Conservation (phyloP, 148 eudicot species). For the Talinum fruticosum region DNA sequence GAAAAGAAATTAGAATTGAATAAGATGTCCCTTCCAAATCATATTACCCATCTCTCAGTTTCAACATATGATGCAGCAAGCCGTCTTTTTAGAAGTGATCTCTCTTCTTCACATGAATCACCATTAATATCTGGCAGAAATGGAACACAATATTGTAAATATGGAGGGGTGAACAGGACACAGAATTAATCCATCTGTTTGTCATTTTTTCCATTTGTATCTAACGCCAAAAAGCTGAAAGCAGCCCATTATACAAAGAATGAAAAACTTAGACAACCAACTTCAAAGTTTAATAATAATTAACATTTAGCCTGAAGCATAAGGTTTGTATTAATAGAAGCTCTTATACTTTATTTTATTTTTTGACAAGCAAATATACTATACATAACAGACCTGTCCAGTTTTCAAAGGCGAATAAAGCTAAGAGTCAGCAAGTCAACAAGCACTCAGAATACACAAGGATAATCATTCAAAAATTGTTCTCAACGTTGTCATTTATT, state of each 20-base stretch:
- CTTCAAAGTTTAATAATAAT: background rate
- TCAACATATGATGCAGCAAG: slow-evolving; percentile 78
- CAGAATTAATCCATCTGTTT: slow-evolving; percentile 33
- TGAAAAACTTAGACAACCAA: background rate
- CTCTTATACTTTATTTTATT: background rate
- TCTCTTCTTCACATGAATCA: slow-evolving; percentile 82
- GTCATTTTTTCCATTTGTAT: background rate
- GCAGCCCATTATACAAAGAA: background rate
- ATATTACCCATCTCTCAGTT: slow-evolving; percentile 81
- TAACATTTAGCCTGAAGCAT: background rate
- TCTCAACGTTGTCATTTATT: background rate
- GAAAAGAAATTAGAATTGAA: background rate
- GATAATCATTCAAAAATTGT: background rate
- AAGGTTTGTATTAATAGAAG: background rate
- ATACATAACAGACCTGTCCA: background rate
- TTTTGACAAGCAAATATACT: background rate
- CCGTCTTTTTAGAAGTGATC: slow-evolving; percentile 59
- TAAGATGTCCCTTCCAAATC: background rate
- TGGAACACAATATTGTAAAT: slow-evolving; percentile 7
- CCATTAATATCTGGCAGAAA: slow-evolving; percentile 56
- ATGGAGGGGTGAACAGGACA: background rate
- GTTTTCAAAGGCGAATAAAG: background rate
- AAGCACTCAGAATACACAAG: background rate
- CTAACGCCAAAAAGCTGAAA: slow-evolving; percentile 2
- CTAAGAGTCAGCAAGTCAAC: no score